Conservation (phyloP, 2,329 filamentous ascomycete species). For the Sporothrix pseudoabietina region DNA sequence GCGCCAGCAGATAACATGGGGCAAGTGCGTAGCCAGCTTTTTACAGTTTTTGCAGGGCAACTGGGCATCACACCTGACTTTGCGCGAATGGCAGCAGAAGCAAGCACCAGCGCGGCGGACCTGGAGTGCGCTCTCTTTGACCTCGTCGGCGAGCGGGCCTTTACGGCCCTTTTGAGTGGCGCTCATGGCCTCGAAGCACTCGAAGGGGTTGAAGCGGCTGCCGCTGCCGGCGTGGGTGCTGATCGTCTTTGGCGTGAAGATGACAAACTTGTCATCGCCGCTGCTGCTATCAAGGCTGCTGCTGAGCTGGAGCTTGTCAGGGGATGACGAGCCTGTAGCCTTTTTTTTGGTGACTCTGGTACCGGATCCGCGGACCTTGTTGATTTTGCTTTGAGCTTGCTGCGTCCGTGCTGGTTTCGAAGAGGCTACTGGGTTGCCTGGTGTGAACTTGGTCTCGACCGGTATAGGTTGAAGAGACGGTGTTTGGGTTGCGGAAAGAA, state of each 20-base stretch:
- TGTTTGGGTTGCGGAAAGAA: neutral
- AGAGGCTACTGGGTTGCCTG: neutral
- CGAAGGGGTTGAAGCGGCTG: slow-evolving; percentile 53
- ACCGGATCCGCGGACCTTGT: slow-evolving; percentile 48
- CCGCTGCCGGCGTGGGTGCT: slow-evolving; percentile 49
- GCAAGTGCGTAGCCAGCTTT: slow-evolving; percentile 53
- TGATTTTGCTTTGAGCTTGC: slow-evolving; percentile 40
- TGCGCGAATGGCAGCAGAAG: slow-evolving; percentile 62
- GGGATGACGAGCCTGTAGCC: slow-evolving; percentile 31
- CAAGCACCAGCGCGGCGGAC: slow-evolving; percentile 59
- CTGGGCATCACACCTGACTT: slow-evolving; percentile 60
- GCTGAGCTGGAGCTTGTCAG: slow-evolving; percentile 27
- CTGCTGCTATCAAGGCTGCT: slow-evolving; percentile 31
- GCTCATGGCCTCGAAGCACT: slow-evolving; percentile 57
- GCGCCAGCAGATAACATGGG: slow-evolving; percentile 61
- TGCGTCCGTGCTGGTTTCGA: slow-evolving; percentile 29
- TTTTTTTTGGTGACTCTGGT: slow-evolving; percentile 51
- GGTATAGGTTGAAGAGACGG: neutral
- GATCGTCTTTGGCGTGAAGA: slow-evolving; percentile 58
- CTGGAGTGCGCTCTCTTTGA: slow-evolving; percentile 57
- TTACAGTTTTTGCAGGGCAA: slow-evolving; percentile 60
- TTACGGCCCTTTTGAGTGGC: slow-evolving; percentile 59
- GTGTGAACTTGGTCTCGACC: neutral
- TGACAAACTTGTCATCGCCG: slow-evolving; percentile 54
- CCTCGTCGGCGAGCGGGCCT: slow-evolving; percentile 57